Evolutionary conservation across 805 yeast species (phyloP), one percentile per base, ranked within the genome.

Genomic region (Barnettozyma salicaria): DNA sequence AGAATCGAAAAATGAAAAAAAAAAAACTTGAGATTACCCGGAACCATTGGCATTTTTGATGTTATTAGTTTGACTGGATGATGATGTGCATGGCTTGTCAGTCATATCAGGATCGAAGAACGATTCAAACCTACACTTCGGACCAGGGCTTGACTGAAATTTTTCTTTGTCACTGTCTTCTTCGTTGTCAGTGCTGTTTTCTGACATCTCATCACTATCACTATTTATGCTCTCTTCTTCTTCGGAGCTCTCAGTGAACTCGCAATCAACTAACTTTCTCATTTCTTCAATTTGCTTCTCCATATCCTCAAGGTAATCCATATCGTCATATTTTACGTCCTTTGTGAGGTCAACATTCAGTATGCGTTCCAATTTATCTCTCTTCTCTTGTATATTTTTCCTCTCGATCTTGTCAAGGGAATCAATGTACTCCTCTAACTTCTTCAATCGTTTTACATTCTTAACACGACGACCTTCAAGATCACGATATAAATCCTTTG

Each of bases 391-490:
- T 7, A 58, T n/a, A 24, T 42, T 41, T 4, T 19, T n/a, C 23
- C 38, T 50, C 31, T 50, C 47, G 33, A 29, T 14, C 36, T 49
- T 42, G 18, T 48, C 38, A 4, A 48, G 32, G 14, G 45, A 36
- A 25, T 41, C 37, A 37, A 53, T 42, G 27, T 48, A 42, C 20
- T 44, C 52, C 12, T 65, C 64, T n/a, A 67, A 43, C 44, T 58
- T 59, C 28, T 61, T 55, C 3, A 70, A 52, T 40, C 57, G 59
- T 26, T 62, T 55, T 7, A 70, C 39, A 22, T 56, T 57, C 40
- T 55, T 57, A 37, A 68, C 52, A 13, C 63, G 47, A n/a, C 60
- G 48, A 4, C 74, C 74, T 37, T 66, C 68, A 21, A 68, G 44
- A 1, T 65, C 66, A 27, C 64, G 56, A 37, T 56, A 65, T n/a